Evolutionary conservation across 2,329 filamentous ascomycete genomes (phyloP).

Genomic region (Fusarium sp.): DNA sequence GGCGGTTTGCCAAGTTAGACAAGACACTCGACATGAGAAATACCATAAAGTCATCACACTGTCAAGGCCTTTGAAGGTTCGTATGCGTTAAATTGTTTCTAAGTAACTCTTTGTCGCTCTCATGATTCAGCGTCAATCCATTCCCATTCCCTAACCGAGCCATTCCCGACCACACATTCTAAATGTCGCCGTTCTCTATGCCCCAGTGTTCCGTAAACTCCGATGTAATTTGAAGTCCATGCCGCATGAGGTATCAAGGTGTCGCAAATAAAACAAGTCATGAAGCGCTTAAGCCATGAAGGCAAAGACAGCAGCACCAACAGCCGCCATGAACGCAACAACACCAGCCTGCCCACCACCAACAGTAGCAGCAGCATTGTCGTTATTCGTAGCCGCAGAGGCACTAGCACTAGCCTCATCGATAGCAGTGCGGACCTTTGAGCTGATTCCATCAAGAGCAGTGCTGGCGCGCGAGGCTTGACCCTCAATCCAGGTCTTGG

Average conservation of each 20-base stretch:
- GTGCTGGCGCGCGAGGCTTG: conserved; percentile 17
- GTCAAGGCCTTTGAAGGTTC: not conserved
- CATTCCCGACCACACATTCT: conserved; percentile 9
- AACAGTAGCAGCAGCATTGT: conserved; percentile 29
- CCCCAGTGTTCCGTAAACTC: conserved; percentile 23
- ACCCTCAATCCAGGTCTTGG: conserved; percentile 4
- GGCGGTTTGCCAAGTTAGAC: rapidly evolving
- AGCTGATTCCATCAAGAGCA: conserved; percentile 13
- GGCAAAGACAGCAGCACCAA: conserved; percentile 41
- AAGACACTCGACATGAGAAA: not conserved
- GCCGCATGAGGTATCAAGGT: conserved; percentile 17
- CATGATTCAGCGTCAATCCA: conserved; percentile 9
- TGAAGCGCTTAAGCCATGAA: conserved; percentile 1
- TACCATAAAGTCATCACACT: not conserved
- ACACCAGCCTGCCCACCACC: conserved; percentile 20
- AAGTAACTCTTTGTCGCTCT: not conserved
- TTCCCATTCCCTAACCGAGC: conserved; percentile 3
- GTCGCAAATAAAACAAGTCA: not conserved
- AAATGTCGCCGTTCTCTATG: conserved; percentile 14
- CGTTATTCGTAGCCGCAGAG: conserved; percentile 8
- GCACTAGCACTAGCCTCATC: conserved; percentile 22
- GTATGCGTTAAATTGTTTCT: not conserved
- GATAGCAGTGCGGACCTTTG: conserved; percentile 14
- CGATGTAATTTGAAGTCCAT: conserved; percentile 6
- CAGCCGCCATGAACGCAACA: conserved; percentile 33